Evolutionary conservation across 2,329 filamentous ascomycete genomes (phyloP).

Genomic region (Botrytis aclada): DNA sequence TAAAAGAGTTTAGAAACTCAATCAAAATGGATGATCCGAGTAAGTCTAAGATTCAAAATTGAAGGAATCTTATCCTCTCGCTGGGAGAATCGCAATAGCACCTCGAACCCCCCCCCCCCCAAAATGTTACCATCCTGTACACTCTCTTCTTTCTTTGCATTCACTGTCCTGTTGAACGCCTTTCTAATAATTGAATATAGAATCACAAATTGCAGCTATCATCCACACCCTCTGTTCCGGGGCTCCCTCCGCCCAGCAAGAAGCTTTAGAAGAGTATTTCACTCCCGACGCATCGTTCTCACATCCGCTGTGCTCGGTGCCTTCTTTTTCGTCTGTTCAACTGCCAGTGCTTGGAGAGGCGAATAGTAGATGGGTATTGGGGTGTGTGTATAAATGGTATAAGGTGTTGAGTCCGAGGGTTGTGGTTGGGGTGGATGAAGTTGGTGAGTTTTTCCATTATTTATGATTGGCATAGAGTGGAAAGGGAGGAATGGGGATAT

Average conservation of each 20-base stretch:
- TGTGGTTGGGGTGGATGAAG: conserved; percentile 61
- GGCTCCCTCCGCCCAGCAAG: conserved; percentile 60
- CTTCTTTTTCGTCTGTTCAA: conserved; percentile 45
- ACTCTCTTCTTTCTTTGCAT: background rate
- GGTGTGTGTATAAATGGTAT: conserved; percentile 77
- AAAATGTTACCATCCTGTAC: background rate
- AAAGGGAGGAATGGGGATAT: background rate
- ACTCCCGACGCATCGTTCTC: conserved; percentile 67
- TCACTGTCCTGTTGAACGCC: background rate
- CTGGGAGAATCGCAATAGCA: background rate
- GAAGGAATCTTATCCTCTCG: background rate
- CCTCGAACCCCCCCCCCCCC: background rate
- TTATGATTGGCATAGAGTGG: background rate
- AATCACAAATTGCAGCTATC: conserved; percentile 60
- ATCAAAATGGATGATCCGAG: conserved; percentile 45
- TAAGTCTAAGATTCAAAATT: conserved; percentile 28
- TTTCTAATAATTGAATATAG: conserved; percentile 31
- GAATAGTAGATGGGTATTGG: conserved; percentile 65
- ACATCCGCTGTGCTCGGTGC: conserved; percentile 75
- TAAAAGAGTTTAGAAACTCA: background rate
- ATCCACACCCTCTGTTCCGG: conserved; percentile 69
- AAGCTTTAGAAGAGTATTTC: conserved; percentile 70
- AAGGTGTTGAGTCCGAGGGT: conserved; percentile 77
- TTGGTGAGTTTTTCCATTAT: conserved; percentile 41
- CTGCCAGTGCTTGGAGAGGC: conserved; percentile 44